Conservation (phyloP, 2,329 filamentous ascomycete species). For the Alternaria ethzedia region DNA sequence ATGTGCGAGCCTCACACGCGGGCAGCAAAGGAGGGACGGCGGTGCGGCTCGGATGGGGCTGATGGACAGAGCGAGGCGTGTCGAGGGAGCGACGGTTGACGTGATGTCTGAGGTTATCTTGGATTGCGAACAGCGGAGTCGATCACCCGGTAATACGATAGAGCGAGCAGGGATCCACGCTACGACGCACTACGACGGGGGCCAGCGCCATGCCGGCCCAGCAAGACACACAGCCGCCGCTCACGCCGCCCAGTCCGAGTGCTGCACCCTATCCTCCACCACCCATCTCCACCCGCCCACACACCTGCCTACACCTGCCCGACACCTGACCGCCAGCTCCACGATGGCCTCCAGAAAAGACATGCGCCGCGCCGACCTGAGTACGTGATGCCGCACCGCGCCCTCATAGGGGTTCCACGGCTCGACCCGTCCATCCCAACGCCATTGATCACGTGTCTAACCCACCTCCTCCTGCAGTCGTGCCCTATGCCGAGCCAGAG, state of each 20-base stretch:
- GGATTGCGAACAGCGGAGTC: slow-evolving; percentile 18
- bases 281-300: slow-evolving; percentile 10
- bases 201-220: slow-evolving; percentile 2
- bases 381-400: slow-evolving; percentile 57
- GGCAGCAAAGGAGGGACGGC: slow-evolving; percentile 1
- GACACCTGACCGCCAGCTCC: slow-evolving; percentile 18
- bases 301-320: slow-evolving; percentile 12
- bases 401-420: slow-evolving; percentile 4
- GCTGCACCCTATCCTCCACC: slow-evolving; percentile 22
- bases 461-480: slow-evolving; percentile 62
- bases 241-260: neutral
- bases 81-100: neutral
- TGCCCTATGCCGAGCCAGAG: slow-evolving; percentile 82
- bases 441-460: slow-evolving; percentile 38
- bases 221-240: slow-evolving; percentile 1
- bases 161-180: slow-evolving; percentile 12
- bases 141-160: slow-evolving; percentile 12
- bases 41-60: slow-evolving; percentile 15
- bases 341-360: slow-evolving; percentile 75
- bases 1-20: slow-evolving; percentile 15
- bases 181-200: neutral
- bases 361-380: slow-evolving; percentile 75
- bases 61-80: neutral
- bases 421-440: neutral
- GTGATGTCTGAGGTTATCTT: slow-evolving; percentile 19